Base-by-base conservation (phyloP, 768 basidiomycete genomes). In the Lentinula sp. region DNA sequence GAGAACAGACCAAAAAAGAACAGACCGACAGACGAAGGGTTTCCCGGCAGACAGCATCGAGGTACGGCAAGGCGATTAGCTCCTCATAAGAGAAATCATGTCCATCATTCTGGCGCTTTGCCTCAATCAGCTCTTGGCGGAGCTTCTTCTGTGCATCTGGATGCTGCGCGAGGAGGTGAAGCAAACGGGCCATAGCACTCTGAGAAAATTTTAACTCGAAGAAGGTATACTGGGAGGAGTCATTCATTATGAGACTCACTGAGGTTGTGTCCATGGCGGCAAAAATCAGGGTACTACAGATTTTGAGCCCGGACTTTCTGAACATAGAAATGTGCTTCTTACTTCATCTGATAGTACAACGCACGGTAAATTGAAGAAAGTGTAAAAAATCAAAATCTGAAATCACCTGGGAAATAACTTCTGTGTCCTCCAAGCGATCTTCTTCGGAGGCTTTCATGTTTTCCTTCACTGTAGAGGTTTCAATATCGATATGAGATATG, bases 211-310 rank as follows among this genome's bases (percentile, higher is more conserved):
- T 28, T 3, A 28, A 28, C 28, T 28, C 28, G 28, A 28, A 40
- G 9, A 23, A 13, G 10, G 31, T 18, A 21, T 34, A 9, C 5
- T 39, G 9, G 32, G 6, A 8, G 23, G 51, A 9, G 35, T 21
- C 5, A 39, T 34, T 32, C 5, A 2, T 9, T 9, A 42, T 23
- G 21, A 37, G 31, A 42, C 50, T 42, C 13, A 60, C 59, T 1
- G 78, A 76, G 0, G 78, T 79, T 1, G 78, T 80, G 62, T 80
- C 79, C 60, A 73, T 75, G 1, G 72, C 78, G 0, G 77, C 77
- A 56, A 78, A 74, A 18, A 74, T 72, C 5, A 80, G 63, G 0
- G 73, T 70, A 13, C 76, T 78, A 42, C 0, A 35, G 15, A 21
- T 46, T 52, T 18, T 52, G 2, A 55, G 5, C n/a, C n/a, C 0